Evolutionary conservation across 164 flowering plant genomes (phyloP), one percentile per base, ranked within the genome.

Genomic region (Liriodendron chinense): DNA sequence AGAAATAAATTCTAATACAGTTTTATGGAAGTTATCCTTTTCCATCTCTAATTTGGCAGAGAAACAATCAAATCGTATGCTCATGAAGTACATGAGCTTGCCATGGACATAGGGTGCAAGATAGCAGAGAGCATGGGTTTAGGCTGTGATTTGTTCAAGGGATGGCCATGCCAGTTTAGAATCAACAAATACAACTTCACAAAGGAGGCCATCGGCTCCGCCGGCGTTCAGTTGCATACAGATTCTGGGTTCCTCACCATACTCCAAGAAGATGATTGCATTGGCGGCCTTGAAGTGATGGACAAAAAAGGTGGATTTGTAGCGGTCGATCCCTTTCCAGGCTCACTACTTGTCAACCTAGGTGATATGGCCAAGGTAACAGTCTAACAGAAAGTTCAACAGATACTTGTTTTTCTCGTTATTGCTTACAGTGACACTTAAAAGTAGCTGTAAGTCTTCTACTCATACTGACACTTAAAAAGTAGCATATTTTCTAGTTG

Each of bases 111-210:
- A 3, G 88, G 81, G 14, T 2, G 47, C 7, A 89, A 86, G 79
- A 22, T 91, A 47, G 87, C 88, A 8, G 81, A 84, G 70, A 76
- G 89, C 65, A 10, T 87, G 80, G 90, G 91, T 2, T n/a, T 88
- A 65, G 59, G 13, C 0, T 50, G 53, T 1, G 79, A 87, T 66
- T 24, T 76, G 9, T 82, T 86, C 47, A 78, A 85, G 47, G 91
- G 64, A 7, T 93, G 98, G 98, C 76, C 88, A n/a, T 88, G 90
- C 72, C 93, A 86, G 71, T 89, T 89, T 62, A 84, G 92, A 82
- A 90, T 93, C n/a, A 93, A 92, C 89, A 90, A 89, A 69, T 93
- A 93, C 87, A 75, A 80, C 69, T 92, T 90, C 85, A 87, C 81
- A 9, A 80, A 79, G 1, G 86, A 88, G 73, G 73, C 84, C 28